Conservation (phyloP, 2,329 filamentous ascomycete genomes). For the Diaporthe helianthi region DNA sequence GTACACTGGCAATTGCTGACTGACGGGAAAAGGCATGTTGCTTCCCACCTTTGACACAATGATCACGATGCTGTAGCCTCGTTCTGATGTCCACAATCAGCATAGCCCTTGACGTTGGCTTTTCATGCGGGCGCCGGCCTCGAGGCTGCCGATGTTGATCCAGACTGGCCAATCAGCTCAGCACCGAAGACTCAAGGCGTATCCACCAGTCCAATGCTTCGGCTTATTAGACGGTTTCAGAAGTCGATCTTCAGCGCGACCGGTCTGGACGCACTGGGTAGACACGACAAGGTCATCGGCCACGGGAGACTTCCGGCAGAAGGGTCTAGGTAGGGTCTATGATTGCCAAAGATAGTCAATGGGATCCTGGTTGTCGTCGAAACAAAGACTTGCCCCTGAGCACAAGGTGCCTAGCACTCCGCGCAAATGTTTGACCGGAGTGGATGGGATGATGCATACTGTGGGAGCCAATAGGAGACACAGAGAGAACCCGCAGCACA, state of each 20-base stretch:
- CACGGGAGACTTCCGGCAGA: conserved; percentile 27
- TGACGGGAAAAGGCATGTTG: neutral
- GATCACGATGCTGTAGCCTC: neutral
- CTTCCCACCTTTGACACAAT: neutral
- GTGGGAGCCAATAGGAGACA: neutral
- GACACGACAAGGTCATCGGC: conserved; percentile 16
- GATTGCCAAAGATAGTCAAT: conserved; percentile 2
- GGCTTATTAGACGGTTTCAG: conserved; percentile 27
- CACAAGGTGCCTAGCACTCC: neutral
- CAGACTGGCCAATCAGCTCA: conserved; percentile 17
- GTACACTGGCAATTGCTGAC: neutral
- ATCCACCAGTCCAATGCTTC: conserved; percentile 19
- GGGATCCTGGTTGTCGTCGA: conserved; percentile 19
- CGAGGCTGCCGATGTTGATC: conserved; percentile 19
- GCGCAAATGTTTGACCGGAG: neutral
- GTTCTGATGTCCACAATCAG: conserved; percentile 9
- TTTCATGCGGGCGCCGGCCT: conserved; percentile 18
- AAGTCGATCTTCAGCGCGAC: conserved; percentile 29
- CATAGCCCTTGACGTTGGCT: conserved; percentile 1
- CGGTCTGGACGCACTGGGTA: conserved; percentile 22
- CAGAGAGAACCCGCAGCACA: neutral
- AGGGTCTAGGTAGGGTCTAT: conserved; percentile 1
- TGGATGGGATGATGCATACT: neutral
- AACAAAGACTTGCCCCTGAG: conserved; percentile 23
- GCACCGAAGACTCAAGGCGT: neutral